Conservation (phyloP, 2,329 filamentous ascomycete genomes). For the Colletotrichum musicola region DNA sequence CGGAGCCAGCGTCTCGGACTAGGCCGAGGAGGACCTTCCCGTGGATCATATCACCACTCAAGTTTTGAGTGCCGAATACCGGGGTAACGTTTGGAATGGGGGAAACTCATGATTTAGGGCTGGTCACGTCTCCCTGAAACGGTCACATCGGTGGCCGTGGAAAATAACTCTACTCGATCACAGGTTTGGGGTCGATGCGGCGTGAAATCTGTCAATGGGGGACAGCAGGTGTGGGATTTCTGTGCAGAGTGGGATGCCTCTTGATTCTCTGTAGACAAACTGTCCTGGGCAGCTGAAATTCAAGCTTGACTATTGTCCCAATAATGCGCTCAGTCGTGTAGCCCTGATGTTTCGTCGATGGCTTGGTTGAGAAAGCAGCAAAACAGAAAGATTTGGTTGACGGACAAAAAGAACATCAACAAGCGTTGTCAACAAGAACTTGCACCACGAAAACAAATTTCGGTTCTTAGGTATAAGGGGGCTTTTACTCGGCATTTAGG, state of each 20-base stretch:
- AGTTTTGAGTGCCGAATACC: slow-evolving; percentile 40
- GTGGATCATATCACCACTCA: slow-evolving; percentile 45
- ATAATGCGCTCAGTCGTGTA: background rate
- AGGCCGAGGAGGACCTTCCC: slow-evolving; percentile 61
- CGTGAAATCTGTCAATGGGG: slow-evolving; percentile 45
- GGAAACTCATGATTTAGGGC: slow-evolving; percentile 52
- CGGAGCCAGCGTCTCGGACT: slow-evolving; percentile 70
- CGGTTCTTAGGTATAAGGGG: too few relatives aligned
- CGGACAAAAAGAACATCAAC: too few relatives aligned
- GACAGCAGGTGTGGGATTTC: slow-evolving; percentile 51
- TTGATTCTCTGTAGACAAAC: slow-evolving; percentile 44
- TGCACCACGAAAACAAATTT: too few relatives aligned
- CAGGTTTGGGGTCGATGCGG: slow-evolving; percentile 42
- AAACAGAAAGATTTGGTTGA: too few relatives aligned
- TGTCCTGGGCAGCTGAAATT: slow-evolving; percentile 50
- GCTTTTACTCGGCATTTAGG: too few relatives aligned
- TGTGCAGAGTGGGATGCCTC: slow-evolving; percentile 47
- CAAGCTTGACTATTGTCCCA: slow-evolving; percentile 49
- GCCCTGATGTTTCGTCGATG: background rate
- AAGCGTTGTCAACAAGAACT: too few relatives aligned
- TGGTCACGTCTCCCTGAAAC: slow-evolving; percentile 63
- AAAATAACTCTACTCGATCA: slow-evolving; percentile 52
- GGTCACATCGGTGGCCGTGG: slow-evolving; percentile 46
- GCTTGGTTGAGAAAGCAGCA: too few relatives aligned
- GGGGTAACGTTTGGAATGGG: slow-evolving; percentile 41